phyloP scores from a whole-genome alignment of 2,329 filamentous ascomycete genomes.

The Claviceps pusilla region DNA sequence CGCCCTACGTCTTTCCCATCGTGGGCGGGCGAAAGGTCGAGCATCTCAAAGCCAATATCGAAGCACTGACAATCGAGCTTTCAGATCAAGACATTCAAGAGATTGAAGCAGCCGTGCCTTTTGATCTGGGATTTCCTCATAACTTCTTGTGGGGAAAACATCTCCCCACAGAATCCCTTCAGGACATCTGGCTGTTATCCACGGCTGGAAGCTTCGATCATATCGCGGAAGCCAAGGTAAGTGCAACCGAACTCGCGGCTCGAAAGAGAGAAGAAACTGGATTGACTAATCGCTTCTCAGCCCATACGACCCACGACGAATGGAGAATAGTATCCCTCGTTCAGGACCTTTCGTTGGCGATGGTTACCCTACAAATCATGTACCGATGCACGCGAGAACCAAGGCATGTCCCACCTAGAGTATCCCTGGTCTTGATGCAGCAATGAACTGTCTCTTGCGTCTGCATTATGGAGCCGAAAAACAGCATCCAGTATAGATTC shows the following conservation, averaged over 20 bases:
- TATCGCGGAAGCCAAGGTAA: constrained; percentile 25
- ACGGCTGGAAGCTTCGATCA: constrained; percentile 38
- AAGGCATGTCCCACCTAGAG: neutral
- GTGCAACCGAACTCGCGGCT: constrained; percentile 1
- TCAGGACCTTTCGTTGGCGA: constrained; percentile 17
- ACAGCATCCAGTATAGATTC: neutral
- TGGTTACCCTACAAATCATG: constrained; percentile 14
- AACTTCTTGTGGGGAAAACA: constrained; percentile 37
- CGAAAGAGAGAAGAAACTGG: neutral
- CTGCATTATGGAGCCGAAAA: neutral
- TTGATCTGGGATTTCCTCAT: constrained; percentile 53
- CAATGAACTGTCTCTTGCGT: neutral
- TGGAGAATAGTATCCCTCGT: constrained; percentile 27
- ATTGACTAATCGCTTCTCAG: constrained; percentile 10
- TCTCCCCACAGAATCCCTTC: constrained; percentile 19
- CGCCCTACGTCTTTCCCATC: constrained; percentile 59
- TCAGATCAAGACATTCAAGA: constrained; percentile 46
- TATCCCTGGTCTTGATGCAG: neutral
- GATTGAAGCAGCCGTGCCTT: constrained; percentile 46
- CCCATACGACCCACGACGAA: constrained; percentile 26
- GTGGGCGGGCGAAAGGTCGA: constrained; percentile 55
- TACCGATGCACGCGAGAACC: neutral
- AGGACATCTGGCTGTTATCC: constrained; percentile 28
- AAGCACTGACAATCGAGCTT: constrained; percentile 47
- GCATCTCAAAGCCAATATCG: constrained; percentile 56